Base-by-base conservation (phyloP, 129 eudicot species). In the Arctium minus region DNA sequence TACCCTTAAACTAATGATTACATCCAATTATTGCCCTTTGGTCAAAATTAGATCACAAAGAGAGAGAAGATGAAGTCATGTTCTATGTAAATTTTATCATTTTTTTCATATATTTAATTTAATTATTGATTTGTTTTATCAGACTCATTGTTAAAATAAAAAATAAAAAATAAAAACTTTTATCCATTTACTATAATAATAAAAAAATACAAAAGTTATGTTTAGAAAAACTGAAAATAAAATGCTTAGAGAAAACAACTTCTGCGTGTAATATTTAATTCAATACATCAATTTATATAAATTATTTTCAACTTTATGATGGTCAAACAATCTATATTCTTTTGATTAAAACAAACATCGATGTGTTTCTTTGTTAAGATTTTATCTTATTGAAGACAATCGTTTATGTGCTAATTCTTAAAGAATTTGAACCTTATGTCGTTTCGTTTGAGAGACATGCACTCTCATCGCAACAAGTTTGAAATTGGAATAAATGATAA, bases 21-120 rank as follows among this genome's bases (percentile, higher is more conserved):
- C 5, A 53, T 53, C 72, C 72, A 36, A 53, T 80, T 40, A 71
- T 73, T 72, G 35, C 33, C 53, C 73, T 62, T 81, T 60, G 64
- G 79, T 81, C 79, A 81, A 81, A 72, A 73, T 79, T 27, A 53
- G 79, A 38, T 73, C 79, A 73, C 84, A 38, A 60, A 13, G 27
- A 38, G 37, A 70, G 17, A 53, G 31, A 33, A 76, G 5, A 27
- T 72, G 29, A 80, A 35, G 78, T 72, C 46, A 32, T 31, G 1
- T 17, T 32, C 70, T 31, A 6, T 22, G 70, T 18, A 22, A 62
- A 64, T 0, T 64, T 64, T 22, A 12, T 22, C 31, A 3, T 7
- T 0, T 67, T 62, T 62, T 8, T 17, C 13, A 8, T 12, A 53
- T 53, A n/a, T 56, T 56, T 56, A 56, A 15, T 12, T 53, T 13